Evolutionary conservation across 805 yeast species (phyloP), one percentile per base, ranked within the genome.

Genomic region (Kodamaea kakaduensis): DNA sequence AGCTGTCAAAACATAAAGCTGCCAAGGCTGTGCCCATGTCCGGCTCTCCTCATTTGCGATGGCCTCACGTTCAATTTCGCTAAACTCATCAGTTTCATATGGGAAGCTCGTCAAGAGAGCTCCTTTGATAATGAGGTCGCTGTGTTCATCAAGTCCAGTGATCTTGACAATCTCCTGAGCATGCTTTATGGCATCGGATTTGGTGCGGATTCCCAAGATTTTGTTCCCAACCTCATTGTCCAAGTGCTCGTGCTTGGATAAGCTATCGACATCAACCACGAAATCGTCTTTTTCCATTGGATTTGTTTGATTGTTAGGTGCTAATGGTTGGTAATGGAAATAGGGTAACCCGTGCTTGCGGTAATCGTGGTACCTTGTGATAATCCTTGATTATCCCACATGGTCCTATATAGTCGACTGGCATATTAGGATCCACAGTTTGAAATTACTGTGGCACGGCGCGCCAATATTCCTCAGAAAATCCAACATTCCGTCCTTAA

Each of bases 91-190:
- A 10, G 6, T 3, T 4, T 31, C 28, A 16, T 10, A 13, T 9
- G 34, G 34, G 22, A 31, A 31, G 17, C 28, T 31, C 10, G 34
- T 10, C 13, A 31, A 23, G n/a, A 31, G 22, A 15, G 34, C 25
- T 10, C 34, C 34, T 13, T 31, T 31, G 20, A 31, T 12, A 5
- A 31, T 21, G n/a, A 31, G 10, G n/a, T 19, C 18, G 6, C 9
- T 21, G 6, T 22, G 17, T 4, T 17, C 15, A 6, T 31, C 34
- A 10, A 31, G 14, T 6, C 34, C 34, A 5, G 34, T 31, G 9
- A 10, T 22, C n/a, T 23, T 22, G 5, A 17, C 19, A 5, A 31
- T 22, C 6, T 17, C 17, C 15, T 23, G 17, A 14, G 34, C 34
- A 8, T 31, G 27, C 6, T 22, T 19, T 7, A 14, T n/a, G 9